Evolutionary conservation across 2,329 filamentous ascomycete genomes (phyloP), one percentile per base, ranked within the genome.

Genomic region (Raffaelea ambrosiae): DNA sequence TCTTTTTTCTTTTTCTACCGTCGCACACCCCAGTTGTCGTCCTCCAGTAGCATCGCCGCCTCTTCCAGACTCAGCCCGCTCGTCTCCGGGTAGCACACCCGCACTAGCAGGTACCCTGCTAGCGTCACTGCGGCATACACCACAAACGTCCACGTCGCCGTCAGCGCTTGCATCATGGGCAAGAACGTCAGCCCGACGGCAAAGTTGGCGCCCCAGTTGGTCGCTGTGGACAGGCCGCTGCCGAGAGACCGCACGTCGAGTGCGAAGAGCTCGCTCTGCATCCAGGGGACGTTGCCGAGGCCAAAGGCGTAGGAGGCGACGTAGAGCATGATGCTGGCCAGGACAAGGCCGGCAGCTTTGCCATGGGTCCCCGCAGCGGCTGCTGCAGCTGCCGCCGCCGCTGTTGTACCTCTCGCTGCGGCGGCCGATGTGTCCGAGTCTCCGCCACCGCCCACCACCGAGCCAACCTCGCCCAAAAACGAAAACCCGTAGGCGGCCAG

Each of bases 221-320:
- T 94, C 5, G 83, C 84, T 8, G 90, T 91, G 2, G 84, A 77
- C 5, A 88, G 63, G 0, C 82, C 82, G 49, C 83, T 86, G 23
- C 86, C 87, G 2, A 88, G 65, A 4, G 83, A 82, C 43, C 86
- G 80, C 41, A 89, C 85, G 26, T 75, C 74, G 43, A 90, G 71
- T 1, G 89, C 86, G 60, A 96, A 96, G 29, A 95, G 76, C 67
- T 97, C 91, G 56, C 84, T 88, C 67, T 95, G 90, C 74, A 95
- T 91, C 91, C 91, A 97, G 0, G 91, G 90, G 3, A 97, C 88
- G 57, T 89, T 94, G 9, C 91, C 91, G 2, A 97, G 74, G 3
- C 91, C 91, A 2, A 90, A 72, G 1, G 91, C 91, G 61, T 94
- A 97, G 1, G 84, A 75, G 9, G 87, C 84, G 2, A 95, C 89